phyloP scores from a whole-genome alignment of 2,329 filamentous ascomycete genomes.

The Colletotrichum sp. region DNA sequence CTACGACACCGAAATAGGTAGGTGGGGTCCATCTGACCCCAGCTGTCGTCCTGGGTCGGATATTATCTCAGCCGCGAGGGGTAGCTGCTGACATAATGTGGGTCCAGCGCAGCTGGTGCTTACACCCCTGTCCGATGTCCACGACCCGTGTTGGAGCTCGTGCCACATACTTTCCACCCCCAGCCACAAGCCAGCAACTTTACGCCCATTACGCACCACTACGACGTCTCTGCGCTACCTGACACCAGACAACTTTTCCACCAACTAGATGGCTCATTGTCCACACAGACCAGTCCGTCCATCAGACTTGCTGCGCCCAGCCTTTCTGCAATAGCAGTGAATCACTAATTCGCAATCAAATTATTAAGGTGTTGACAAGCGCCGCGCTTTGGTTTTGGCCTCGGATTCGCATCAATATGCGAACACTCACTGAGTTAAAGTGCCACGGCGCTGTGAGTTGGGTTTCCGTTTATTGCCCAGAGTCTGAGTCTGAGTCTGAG shows the following conservation, averaged over 20 bases:
- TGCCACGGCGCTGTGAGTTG: not conserved
- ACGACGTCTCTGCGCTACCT: not conserved
- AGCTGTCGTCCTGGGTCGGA: not conserved
- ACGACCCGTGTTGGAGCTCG: not conserved
- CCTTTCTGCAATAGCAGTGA: not conserved
- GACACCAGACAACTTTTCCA: not conserved
- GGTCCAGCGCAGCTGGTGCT: not conserved
- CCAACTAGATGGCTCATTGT: not conserved
- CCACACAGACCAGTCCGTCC: conserved; percentile 4
- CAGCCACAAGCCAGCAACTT: not conserved
- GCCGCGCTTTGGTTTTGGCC: not conserved
- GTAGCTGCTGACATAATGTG: not conserved
- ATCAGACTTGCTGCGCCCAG: not conserved
- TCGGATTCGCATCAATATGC: conserved; percentile 1
- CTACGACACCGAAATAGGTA: not conserved
- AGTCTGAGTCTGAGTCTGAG: not conserved
- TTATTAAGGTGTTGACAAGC: not conserved
- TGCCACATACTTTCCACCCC: not conserved
- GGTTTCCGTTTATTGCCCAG: not conserved
- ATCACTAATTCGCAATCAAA: not conserved
- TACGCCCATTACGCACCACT: not conserved
- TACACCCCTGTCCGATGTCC: not conserved
- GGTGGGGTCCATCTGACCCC: not conserved
- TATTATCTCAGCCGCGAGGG: not conserved
- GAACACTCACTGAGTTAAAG: not conserved